Percentiles rank a stretch among this genome's conserved stretches.
phyloP scores from a whole-genome alignment of 768 basidiomycete species.

The Phylloporus sp. region DNA sequence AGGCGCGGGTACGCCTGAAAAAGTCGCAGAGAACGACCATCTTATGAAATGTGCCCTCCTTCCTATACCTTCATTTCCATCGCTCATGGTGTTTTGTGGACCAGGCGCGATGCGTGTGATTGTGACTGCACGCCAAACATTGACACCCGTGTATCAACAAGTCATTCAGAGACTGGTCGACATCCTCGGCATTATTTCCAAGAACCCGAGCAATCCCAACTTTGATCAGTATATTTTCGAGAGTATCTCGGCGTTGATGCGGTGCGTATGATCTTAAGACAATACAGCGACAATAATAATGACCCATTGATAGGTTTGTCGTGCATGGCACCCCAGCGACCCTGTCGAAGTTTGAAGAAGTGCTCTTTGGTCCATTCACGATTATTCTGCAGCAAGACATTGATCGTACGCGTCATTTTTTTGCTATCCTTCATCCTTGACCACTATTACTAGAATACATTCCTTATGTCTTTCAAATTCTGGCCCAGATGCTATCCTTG shows the following conservation, averaged over 20 bases:
- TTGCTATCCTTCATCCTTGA: not conserved
- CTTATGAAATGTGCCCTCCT: constrained; percentile 84
- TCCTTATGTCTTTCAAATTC: constrained; percentile 95
- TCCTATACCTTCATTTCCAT: not conserved
- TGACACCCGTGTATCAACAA: constrained; percentile 63
- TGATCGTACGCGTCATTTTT: constrained; percentile 57
- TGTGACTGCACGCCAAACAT: constrained; percentile 76
- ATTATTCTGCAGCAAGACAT: constrained; percentile 89
- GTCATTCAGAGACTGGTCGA: constrained; percentile 70
- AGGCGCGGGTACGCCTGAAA: constrained; percentile 74
- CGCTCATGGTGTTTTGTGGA: not conserved
- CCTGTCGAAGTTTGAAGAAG: constrained; percentile 70
- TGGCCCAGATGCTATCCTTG: constrained; percentile 91
- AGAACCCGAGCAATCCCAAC: constrained; percentile 95
- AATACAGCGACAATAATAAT: not conserved
- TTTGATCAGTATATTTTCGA: constrained; percentile 99
- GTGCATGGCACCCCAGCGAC: constrained; percentile 66
- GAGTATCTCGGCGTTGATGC: constrained; percentile 88
- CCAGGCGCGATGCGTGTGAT: constrained; percentile 93
- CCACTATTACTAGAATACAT: constrained; percentile 69
- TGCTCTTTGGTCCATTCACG: constrained; percentile 84
- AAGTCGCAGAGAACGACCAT: constrained; percentile 96
- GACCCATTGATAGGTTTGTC: constrained; percentile 58
- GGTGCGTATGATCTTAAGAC: constrained; percentile 48
- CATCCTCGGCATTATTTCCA: constrained; percentile 84